Percentiles rank a stretch among this genome's conserved stretches.
Evolutionary conservation across 768 basidiomycete species (phyloP).

Genomic region (Hypholoma fasciculare): DNA sequence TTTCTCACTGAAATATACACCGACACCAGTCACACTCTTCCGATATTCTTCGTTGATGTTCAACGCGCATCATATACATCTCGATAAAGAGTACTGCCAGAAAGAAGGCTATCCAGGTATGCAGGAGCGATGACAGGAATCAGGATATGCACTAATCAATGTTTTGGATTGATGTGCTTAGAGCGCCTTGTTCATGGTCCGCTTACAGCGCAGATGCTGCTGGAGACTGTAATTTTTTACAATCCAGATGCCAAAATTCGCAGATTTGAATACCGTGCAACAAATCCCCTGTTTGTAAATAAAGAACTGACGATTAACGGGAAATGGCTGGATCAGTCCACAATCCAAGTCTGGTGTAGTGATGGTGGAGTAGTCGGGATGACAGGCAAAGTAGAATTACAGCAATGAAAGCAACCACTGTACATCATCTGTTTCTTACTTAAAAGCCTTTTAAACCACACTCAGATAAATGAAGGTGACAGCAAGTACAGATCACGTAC

Average conservation of each 20-base stretch:
- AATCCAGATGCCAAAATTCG: constrained; percentile 46
- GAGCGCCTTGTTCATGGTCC: constrained; percentile 88
- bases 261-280: constrained; percentile 69
- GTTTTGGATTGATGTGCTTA: constrained; percentile 20
- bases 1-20: constrained; percentile 67
- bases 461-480: not conserved
- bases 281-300: constrained; percentile 62
- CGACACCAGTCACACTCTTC: constrained; percentile 73
- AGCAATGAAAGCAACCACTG: constrained; percentile 6
- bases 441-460: constrained; percentile 28
- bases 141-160: not conserved
- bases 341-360: constrained; percentile 56
- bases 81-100: constrained; percentile 71
- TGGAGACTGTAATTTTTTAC: constrained; percentile 58
- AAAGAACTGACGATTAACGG: constrained; percentile 48
- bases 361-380: constrained; percentile 64
- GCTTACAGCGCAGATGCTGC: constrained; percentile 74
- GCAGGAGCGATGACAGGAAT: constrained; percentile 10
- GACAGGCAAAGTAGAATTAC: constrained; percentile 48
- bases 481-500: constrained; percentile 37
- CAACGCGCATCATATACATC: constrained; percentile 84
- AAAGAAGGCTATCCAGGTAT: constrained; percentile 74
- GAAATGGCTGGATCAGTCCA: constrained; percentile 36
- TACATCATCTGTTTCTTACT: not conserved
- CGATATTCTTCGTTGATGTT: constrained; percentile 86